These are phyloP conservation scores for Globisporangium echinulatum DNA, from an alignment of 352 stramenopile genomes.

Conservation along the genomic window DNA sequence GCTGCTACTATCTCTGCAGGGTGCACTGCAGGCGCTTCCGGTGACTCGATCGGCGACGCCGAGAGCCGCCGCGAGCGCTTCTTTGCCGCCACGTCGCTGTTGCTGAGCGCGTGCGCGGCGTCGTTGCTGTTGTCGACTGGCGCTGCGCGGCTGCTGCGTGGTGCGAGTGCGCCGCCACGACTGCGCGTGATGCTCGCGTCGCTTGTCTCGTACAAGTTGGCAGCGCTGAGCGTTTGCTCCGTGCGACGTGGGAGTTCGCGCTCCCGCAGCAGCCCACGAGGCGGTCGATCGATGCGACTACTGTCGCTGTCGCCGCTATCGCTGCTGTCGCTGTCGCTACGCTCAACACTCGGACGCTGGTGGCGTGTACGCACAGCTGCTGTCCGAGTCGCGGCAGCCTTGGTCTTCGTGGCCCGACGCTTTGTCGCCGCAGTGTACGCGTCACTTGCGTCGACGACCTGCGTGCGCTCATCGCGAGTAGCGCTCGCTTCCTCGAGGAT, in stretches of 20 bases:
- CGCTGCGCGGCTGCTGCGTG: neutral
- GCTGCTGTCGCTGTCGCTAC: neutral
- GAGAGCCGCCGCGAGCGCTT: constrained; percentile 21
- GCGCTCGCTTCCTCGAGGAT: constrained; percentile 41
- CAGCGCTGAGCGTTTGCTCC: neutral
- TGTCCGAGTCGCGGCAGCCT: neutral
- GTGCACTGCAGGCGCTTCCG: neutral
- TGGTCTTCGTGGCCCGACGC: constrained; percentile 4
- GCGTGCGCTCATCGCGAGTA: neutral
- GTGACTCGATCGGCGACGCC: neutral
- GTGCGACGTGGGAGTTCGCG: neutral
- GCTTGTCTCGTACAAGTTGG: constrained; percentile 12
- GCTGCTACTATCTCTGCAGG: no score
- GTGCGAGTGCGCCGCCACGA: neutral
- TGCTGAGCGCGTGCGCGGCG: neutral
- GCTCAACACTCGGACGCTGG: neutral
- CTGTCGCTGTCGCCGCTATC: constrained; percentile 1
- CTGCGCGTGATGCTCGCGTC: constrained; percentile 12
- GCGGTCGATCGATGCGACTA: neutral
- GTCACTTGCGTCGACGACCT: neutral
- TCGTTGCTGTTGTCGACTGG: neutral
- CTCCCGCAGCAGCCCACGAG: neutral
- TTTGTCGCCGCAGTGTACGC: neutral
- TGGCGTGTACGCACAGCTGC: neutral
- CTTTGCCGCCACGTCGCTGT: constrained; percentile 9